These are phyloP conservation scores for Tilletia indica DNA, from an alignment of 1,284 basidiomycete genomes.

Conservation along the genomic window DNA sequence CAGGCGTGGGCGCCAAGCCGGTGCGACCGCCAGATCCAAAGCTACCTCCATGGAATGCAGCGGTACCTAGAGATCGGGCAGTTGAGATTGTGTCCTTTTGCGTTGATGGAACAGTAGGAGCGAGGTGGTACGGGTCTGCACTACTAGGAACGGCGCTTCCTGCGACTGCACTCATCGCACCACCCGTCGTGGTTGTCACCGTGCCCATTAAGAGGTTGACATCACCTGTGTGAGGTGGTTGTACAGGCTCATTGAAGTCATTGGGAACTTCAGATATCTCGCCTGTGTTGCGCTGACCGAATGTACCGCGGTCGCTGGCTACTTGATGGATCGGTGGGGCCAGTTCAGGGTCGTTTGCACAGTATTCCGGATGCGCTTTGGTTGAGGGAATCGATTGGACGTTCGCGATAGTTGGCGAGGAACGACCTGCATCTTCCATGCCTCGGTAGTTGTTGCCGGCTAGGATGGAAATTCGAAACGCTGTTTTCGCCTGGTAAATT, in stretches of 20 bases:
- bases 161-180: neutral
- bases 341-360: neutral
- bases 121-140: neutral
- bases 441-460: neutral
- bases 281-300: neutral
- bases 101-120: neutral
- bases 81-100: neutral
- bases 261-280: neutral
- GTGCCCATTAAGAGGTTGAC: neutral
- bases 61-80: neutral
- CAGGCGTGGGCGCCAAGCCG: neutral
- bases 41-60: neutral
- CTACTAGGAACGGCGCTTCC: neutral
- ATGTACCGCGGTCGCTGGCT: neutral
- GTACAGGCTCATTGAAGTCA: neutral
- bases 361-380: neutral
- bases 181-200: conserved; percentile 5
- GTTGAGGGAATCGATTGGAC: neutral
- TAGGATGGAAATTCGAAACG: neutral
- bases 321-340: neutral
- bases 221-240: neutral
- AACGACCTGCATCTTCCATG: neutral
- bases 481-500: conserved; percentile 2
- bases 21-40: neutral
- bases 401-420: neutral